These are phyloP conservation scores for Ceratocystis diversiconidia DNA, from an alignment of 2,329 filamentous ascomycete species.

Conservation along the genomic window DNA sequence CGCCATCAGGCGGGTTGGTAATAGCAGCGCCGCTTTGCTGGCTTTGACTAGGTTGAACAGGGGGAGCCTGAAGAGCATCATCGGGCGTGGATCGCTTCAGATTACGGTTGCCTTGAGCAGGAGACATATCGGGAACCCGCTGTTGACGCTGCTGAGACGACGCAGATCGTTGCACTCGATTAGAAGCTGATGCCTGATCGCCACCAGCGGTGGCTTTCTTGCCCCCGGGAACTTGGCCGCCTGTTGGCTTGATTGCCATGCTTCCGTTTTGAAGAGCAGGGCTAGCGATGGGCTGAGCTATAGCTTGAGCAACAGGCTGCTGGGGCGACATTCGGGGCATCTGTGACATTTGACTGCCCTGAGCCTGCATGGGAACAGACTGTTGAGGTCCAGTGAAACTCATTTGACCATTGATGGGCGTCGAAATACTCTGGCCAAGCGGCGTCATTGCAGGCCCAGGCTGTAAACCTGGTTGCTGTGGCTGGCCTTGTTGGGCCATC, in stretches of 20 bases:
- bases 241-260: slow-evolving; percentile 7
- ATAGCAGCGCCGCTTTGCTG: not conserved
- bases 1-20: not conserved
- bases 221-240: not conserved
- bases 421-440: not conserved
- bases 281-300: not conserved
- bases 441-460: not conserved
- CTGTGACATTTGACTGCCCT: slow-evolving; percentile 6
- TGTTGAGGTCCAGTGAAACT: not conserved
- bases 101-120: slow-evolving; percentile 30
- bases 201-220: not conserved
- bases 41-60: not conserved
- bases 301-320: not conserved
- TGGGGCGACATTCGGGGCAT: slow-evolving; percentile 19
- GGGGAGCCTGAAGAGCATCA: slow-evolving; percentile 23
- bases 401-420: not conserved
- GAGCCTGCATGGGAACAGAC: slow-evolving; percentile 1
- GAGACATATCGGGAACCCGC: slow-evolving; percentile 24
- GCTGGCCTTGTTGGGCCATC: slow-evolving; percentile 19
- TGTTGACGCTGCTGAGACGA: slow-evolving; percentile 1
- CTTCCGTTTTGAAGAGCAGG: slow-evolving; percentile 24
- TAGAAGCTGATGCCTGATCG: not conserved
- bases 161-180: slow-evolving; percentile 24
- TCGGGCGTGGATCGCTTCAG: slow-evolving; percentile 39
- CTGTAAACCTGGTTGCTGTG: slow-evolving; percentile 11